Evolutionary conservation across 139 green algal species (phyloP).

Genomic region (Picochlorum sp.): DNA sequence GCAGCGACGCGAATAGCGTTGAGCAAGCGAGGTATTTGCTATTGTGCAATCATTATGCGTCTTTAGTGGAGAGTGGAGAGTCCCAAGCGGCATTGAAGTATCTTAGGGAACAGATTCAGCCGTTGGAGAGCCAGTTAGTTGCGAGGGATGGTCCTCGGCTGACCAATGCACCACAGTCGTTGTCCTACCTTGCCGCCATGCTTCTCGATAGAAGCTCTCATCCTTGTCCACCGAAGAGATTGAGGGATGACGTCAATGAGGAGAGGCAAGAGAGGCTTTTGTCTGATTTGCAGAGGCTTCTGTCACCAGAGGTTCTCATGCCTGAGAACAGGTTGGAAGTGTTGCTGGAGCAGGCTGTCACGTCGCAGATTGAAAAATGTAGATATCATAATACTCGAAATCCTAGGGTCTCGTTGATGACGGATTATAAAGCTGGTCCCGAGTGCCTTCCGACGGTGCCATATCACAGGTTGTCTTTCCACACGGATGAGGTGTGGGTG

Average conservation of each 20-base stretch:
- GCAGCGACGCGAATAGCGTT: not conserved
- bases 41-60: slow-evolving; percentile 49
- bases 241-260: slow-evolving; percentile 3
- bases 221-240: not conserved
- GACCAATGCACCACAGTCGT: not conserved
- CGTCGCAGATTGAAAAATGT: slow-evolving; percentile 34
- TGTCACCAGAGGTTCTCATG: slow-evolving; percentile 47
- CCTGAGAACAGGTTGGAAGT: slow-evolving; percentile 59
- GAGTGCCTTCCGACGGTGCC: slow-evolving; percentile 59
- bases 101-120: slow-evolving; percentile 33
- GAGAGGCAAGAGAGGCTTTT: slow-evolving; percentile 24
- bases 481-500: slow-evolving; percentile 45
- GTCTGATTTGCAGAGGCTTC: slow-evolving; percentile 20
- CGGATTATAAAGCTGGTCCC: slow-evolving; percentile 57
- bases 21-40: slow-evolving; percentile 44
- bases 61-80: slow-evolving; percentile 28
- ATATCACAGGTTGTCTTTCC: slow-evolving; percentile 30
- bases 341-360: slow-evolving; percentile 57
- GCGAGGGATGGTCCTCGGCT: not conserved
- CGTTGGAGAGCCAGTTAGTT: slow-evolving; percentile 16
- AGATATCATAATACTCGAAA: slow-evolving; percentile 54
- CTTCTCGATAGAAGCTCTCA: slow-evolving; percentile 8
- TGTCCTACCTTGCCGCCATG: slow-evolving; percentile 33
- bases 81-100: slow-evolving; percentile 24
- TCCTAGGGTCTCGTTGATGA: slow-evolving; percentile 47